Evolutionary conservation across 768 basidiomycete species (phyloP).

Genomic region (Rossbeevera mucosa): DNA sequence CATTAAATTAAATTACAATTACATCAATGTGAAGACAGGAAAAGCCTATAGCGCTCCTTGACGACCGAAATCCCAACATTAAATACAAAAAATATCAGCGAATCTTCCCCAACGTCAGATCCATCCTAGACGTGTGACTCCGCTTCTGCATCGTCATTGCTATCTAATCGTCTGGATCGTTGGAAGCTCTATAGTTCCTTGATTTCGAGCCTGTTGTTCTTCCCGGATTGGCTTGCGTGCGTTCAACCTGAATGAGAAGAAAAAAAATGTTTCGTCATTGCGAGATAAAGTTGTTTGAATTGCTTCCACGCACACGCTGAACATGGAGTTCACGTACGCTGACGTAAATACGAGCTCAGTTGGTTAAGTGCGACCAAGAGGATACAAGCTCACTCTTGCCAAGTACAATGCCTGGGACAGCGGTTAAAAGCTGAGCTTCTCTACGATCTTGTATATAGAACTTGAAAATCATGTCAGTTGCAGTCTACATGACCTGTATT

Average conservation of each 20-base stretch:
- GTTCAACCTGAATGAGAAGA: constrained; percentile 8
- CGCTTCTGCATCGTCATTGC: neutral
- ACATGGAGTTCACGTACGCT: constrained; percentile 23
- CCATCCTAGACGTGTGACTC: too few species aligned
- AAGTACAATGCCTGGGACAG: constrained; percentile 10
- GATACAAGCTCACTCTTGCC: constrained; percentile 11
- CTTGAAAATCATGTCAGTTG: constrained; percentile 5
- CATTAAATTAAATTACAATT: too few species aligned
- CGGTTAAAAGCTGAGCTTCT: neutral
- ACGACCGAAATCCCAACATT: too few species aligned
- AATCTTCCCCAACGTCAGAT: too few species aligned
- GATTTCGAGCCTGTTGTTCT: neutral
- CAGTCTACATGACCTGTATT: neutral
- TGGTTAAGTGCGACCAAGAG: neutral
- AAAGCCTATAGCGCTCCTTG: too few species aligned
- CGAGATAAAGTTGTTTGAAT: neutral
- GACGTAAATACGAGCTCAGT: neutral
- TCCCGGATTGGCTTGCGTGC: constrained; percentile 17
- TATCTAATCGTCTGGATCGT: neutral
- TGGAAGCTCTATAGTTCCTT: neutral
- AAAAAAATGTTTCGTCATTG: neutral
- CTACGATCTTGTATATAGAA: constrained; percentile 10
- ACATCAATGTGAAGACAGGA: too few species aligned
- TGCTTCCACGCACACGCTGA: constrained; percentile 17
- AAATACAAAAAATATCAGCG: too few species aligned